Conservation (phyloP, 1,284 basidiomycete genomes). For the Bjerkandera adusta region DNA sequence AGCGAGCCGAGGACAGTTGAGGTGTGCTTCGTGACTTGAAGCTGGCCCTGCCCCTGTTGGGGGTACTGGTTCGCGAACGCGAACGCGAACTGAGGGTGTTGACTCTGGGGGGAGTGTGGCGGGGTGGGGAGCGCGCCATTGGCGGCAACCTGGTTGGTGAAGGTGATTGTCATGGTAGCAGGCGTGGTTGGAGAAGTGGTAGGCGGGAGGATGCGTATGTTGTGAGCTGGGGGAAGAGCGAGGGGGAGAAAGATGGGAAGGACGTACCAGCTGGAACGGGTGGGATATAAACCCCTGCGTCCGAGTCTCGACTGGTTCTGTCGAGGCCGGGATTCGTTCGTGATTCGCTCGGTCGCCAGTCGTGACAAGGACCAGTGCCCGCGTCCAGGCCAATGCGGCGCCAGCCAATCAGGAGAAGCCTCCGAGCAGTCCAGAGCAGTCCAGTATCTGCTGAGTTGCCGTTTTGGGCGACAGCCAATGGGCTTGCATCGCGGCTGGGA, state of each 20-base stretch:
- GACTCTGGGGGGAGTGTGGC: conserved; percentile 12
- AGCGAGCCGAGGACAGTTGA: conserved; percentile 48
- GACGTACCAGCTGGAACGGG: background rate
- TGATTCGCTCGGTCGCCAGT: no score
- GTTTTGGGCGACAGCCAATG: conserved; percentile 7
- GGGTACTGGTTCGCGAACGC: background rate
- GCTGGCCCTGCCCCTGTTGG: background rate
- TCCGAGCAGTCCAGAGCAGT: conserved; percentile 8
- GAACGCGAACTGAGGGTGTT: background rate
- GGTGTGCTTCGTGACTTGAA: conserved; percentile 6
- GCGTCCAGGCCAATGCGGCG: conserved; percentile 10
- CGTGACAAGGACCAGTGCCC: conserved; percentile 12
- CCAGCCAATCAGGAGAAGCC: conserved; percentile 7
- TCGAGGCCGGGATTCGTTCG: no score
- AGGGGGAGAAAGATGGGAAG: conserved; percentile 3
- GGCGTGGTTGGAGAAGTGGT: background rate
- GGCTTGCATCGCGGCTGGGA: conserved; percentile 1
- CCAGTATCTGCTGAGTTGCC: conserved; percentile 6
- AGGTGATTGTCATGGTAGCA: conserved; percentile 12
- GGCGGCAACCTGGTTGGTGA: conserved; percentile 7
- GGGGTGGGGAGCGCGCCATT: conserved; percentile 14
- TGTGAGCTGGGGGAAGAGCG: background rate
- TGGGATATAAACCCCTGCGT: conserved; percentile 4
- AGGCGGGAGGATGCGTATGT: background rate
- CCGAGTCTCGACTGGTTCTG: conserved; percentile 8